Conservation (phyloP, 495 filamentous ascomycete species). For the Usnea hakonensis region DNA sequence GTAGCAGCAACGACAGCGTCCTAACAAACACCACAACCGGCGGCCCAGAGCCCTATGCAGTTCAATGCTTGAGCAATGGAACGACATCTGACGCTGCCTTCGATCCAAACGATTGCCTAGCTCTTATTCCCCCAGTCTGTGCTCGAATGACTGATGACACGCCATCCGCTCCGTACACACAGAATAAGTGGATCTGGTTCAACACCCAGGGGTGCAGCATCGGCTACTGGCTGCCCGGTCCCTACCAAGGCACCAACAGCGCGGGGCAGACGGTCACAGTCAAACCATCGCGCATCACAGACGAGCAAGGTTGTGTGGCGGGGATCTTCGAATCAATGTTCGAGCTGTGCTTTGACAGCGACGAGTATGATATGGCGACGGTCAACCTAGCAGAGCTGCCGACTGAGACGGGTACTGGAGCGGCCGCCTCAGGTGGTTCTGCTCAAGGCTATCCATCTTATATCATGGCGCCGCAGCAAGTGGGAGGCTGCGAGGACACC, state of each 20-base stretch:
- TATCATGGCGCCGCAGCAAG: not conserved
- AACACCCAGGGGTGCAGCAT: not conserved
- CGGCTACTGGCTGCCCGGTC: not conserved
- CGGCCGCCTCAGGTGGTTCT: not conserved
- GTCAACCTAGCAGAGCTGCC: not conserved
- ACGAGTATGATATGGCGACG: not conserved
- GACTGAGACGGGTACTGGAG: not conserved
- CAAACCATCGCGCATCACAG: not conserved
- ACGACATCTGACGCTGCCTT: not conserved
- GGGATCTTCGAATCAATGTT: not conserved
- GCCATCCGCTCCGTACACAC: not conserved
- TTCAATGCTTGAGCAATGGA: not conserved
- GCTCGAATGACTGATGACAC: not conserved
- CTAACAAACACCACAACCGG: not conserved
- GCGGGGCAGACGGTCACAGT: not conserved
- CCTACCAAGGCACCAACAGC: not conserved
- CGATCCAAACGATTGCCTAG: not conserved
- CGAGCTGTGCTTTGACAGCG: not conserved
- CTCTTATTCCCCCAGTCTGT: not conserved
- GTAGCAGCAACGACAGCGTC: not conserved
- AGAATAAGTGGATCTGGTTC: not conserved
- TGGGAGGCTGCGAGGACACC: not conserved
- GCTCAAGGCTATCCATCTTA: not conserved
- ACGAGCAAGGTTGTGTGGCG: not conserved
- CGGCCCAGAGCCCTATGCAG: not conserved